phyloP scores from a whole-genome alignment of 2,329 filamentous ascomycete species.

The Cercospora beticola region DNA sequence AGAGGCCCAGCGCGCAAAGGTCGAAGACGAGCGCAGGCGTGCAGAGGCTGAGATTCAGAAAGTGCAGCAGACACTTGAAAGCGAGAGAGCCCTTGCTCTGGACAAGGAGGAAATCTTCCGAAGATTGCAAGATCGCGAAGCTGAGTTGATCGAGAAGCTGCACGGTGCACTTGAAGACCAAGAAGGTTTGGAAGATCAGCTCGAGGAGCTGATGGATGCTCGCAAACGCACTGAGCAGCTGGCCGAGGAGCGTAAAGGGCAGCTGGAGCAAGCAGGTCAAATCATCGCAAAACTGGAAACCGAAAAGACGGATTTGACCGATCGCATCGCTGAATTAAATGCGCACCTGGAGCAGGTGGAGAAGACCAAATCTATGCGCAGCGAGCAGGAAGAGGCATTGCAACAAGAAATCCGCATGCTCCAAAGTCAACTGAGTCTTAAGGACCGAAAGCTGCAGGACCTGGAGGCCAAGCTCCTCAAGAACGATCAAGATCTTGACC shows the following conservation, averaged over 20 bases:
- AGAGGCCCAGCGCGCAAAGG: slow-evolving; percentile 67
- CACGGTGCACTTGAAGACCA: slow-evolving; percentile 90
- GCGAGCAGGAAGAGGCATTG: slow-evolving; percentile 72
- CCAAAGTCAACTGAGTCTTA: slow-evolving; percentile 82
- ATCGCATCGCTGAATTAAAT: slow-evolving; percentile 69
- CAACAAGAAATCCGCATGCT: slow-evolving; percentile 86
- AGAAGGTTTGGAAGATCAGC: slow-evolving; percentile 86
- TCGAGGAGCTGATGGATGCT: slow-evolving; percentile 82
- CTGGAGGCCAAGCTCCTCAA: slow-evolving; percentile 80
- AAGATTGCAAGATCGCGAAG: slow-evolving; percentile 86
- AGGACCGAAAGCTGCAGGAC: slow-evolving; percentile 86
- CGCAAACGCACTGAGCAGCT: slow-evolving; percentile 88
- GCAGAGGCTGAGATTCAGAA: slow-evolving; percentile 83
- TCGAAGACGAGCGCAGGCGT: slow-evolving; percentile 89
- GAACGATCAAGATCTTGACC: slow-evolving; percentile 82
- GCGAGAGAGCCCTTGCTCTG: slow-evolving; percentile 87
- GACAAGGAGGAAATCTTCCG: slow-evolving; percentile 99
- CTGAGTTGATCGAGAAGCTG: slow-evolving; percentile 89
- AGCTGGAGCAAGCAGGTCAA: slow-evolving; percentile 86
- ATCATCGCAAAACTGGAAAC: slow-evolving; percentile 83
- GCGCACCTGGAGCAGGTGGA: slow-evolving; percentile 68
- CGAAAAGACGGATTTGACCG: slow-evolving; percentile 75
- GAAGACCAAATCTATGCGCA: slow-evolving; percentile 68
- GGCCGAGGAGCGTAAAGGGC: slow-evolving; percentile 71
- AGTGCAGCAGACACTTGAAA: slow-evolving; percentile 91